These are phyloP conservation scores for Backusella liffmaniae DNA, from an alignment of 192 early-diverging fungal genomes.

Conservation along the genomic window DNA sequence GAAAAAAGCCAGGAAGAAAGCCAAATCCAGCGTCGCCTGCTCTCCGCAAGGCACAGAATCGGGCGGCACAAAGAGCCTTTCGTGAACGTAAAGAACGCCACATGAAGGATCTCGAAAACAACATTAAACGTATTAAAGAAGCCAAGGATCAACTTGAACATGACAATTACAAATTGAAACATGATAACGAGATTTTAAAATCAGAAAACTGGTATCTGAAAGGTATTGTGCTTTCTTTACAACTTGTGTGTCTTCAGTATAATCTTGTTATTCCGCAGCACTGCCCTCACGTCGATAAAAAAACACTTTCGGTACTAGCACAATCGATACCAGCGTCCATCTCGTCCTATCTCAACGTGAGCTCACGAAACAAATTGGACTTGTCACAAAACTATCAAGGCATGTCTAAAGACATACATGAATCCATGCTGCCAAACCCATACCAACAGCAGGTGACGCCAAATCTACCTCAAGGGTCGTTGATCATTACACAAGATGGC, in stretches of 20 bases:
- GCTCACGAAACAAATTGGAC: constrained; percentile 25
- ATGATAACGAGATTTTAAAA: constrained; percentile 40
- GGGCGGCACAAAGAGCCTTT: constrained; percentile 87
- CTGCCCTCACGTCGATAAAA: constrained; percentile 25
- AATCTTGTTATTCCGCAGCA: constrained; percentile 33
- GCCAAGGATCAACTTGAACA: constrained; percentile 44
- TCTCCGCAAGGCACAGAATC: constrained; percentile 72
- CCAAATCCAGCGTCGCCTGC: constrained; percentile 63
- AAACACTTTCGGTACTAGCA: constrained; percentile 13
- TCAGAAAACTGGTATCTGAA: constrained; percentile 52
- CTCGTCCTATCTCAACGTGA: constrained; percentile 24
- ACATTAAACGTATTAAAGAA: constrained; percentile 64
- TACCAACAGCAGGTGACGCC: background rate
- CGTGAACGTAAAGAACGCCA: constrained; percentile 84
- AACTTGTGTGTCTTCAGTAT: constrained; percentile 29
- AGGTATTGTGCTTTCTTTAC: constrained; percentile 43
- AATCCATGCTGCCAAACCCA: background rate
- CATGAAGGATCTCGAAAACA: constrained; percentile 70
- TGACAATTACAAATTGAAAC: constrained; percentile 41
- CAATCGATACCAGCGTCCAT: constrained; percentile 22
- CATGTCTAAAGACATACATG: background rate
- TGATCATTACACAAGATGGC: constrained; percentile 12
- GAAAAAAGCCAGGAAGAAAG: constrained; percentile 60
- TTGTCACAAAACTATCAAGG: constrained; percentile 5
- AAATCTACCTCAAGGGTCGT: background rate